Conservation (phyloP, 129 eudicot genomes). For the carrot (Daucus carota) region DNA sequence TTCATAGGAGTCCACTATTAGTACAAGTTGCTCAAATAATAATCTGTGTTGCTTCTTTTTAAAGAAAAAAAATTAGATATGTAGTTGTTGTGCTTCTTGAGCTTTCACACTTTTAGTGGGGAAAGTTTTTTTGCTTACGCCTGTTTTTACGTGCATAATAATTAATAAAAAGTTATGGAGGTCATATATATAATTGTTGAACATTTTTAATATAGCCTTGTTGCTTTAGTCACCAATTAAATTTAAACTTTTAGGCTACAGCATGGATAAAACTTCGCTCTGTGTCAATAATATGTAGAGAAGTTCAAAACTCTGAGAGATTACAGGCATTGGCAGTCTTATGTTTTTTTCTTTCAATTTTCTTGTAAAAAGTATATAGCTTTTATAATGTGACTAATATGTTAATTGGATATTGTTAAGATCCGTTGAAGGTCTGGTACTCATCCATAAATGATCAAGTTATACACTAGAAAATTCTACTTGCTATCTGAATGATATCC, state of each 20-base stretch:
- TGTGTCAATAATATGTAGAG: background rate
- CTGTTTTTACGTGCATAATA: background rate
- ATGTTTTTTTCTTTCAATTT: background rate
- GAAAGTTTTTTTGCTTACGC: background rate
- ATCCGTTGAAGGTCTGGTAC: background rate
- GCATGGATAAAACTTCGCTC: background rate
- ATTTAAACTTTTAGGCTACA: background rate
- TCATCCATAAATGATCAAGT: background rate
- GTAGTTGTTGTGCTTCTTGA: background rate
- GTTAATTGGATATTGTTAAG: background rate
- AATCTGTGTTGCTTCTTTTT: background rate
- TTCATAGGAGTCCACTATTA: background rate
- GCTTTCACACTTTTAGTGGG: background rate
- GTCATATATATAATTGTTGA: background rate
- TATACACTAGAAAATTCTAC: background rate
- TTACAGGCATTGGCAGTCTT: background rate
- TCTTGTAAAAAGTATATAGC: background rate
- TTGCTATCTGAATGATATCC: background rate
- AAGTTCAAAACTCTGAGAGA: background rate
- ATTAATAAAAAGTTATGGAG: background rate
- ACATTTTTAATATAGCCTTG: background rate
- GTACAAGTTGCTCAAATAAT: background rate
- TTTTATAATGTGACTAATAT: background rate
- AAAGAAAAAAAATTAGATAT: background rate
- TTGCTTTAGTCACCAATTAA: background rate